Evolutionary conservation across 2,329 filamentous ascomycete species (phyloP).

Genomic region (Atkinsonella texensis): DNA sequence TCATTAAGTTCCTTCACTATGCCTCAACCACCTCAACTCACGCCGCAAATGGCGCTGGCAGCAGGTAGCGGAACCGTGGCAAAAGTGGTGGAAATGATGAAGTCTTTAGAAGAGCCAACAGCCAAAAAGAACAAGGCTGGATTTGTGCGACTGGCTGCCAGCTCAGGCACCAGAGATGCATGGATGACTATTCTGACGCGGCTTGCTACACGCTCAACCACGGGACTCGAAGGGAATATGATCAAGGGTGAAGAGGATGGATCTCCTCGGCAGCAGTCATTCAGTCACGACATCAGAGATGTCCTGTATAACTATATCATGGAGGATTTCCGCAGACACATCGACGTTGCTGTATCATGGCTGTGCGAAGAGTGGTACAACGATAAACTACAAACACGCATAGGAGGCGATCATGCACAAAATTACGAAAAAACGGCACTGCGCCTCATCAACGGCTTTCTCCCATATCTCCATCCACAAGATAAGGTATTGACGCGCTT

Average conservation of each 20-base stretch:
- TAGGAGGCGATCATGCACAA: conserved; percentile 34
- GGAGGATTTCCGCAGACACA: conserved; percentile 80
- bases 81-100: conserved; percentile 69
- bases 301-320: conserved; percentile 75
- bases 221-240: conserved; percentile 50
- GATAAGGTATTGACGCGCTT: conserved; percentile 88
- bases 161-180: conserved; percentile 71
- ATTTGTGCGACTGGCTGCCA: conserved; percentile 74
- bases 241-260: conserved; percentile 50
- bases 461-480: conserved; percentile 81
- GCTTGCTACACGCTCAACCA: conserved; percentile 66
- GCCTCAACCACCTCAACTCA: conserved; percentile 63
- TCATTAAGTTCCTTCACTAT: conserved; percentile 70
- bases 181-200: conserved; percentile 85
- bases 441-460: conserved; percentile 74
- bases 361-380: conserved; percentile 98
- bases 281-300: conserved; percentile 65
- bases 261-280: conserved; percentile 25
- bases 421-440: conserved; percentile 73
- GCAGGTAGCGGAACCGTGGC: conserved; percentile 63
- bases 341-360: conserved; percentile 87
- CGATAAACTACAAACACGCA: conserved; percentile 44
- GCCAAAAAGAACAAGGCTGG: conserved; percentile 55
- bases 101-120: conserved; percentile 55
- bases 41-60: conserved; percentile 56